Evolutionary conservation across 805 yeast genomes (phyloP).

Genomic region (Wickerhamiella nectarea): DNA sequence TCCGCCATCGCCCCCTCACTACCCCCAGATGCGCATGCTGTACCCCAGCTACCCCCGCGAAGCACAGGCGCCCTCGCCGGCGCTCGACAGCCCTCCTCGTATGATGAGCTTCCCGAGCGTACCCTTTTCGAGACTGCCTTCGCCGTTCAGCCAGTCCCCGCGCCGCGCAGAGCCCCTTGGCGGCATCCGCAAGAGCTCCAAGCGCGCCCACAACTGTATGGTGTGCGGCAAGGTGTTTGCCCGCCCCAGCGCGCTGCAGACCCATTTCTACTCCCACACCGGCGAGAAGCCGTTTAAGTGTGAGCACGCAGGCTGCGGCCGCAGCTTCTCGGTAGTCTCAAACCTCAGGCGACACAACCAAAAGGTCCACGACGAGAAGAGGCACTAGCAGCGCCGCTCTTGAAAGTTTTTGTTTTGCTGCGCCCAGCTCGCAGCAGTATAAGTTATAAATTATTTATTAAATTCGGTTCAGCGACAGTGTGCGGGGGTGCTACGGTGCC

Average conservation of each 20-base stretch:
- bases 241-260: conserved; percentile 69
- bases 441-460: conserved; percentile 1
- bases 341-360: conserved; percentile 72
- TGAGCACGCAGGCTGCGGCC: conserved; percentile 54
- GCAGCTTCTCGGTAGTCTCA: conserved; percentile 61
- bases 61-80: not conserved
- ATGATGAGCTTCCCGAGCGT: not conserved
- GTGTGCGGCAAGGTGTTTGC: conserved; percentile 69
- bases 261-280: conserved; percentile 71
- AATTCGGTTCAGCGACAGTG: not conserved
- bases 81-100: not conserved
- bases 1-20: conserved; percentile 3
- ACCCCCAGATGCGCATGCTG: not conserved
- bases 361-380: conserved; percentile 34
- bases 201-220: conserved; percentile 25
- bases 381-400: not conserved
- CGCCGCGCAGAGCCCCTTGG: not conserved
- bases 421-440: too few species aligned
- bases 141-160: conserved; percentile 2
- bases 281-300: conserved; percentile 65
- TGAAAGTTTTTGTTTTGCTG: too few species aligned
- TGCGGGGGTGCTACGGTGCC: too few species aligned
- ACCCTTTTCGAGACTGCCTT: not conserved
- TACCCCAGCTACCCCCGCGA: not conserved
- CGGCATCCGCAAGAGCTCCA: conserved; percentile 6